A percentile compares a stretch with the other conserved stretches of the same genome.
phyloP scores from a whole-genome alignment of 208 protist species.

The Acanthamoeba healyi region DNA sequence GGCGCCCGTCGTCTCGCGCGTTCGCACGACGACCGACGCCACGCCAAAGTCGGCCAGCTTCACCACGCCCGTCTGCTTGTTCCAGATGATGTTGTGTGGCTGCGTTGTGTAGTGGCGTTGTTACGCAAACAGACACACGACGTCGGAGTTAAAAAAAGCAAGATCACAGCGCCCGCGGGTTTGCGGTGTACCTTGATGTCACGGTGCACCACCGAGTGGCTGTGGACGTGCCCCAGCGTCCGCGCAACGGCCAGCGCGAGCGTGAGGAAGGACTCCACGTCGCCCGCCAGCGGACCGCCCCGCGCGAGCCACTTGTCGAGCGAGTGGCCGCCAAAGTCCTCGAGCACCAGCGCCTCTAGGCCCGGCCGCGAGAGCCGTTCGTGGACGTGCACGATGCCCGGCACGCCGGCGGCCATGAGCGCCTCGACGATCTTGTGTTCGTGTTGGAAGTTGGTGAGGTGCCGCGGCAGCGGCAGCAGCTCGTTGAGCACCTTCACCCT shows the following conservation, averaged over 20 bases:
- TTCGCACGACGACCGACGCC: slow-evolving; percentile 3
- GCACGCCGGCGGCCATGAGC: slow-evolving; percentile 18
- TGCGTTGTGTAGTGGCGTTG: neutral
- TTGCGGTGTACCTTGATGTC: slow-evolving; percentile 44
- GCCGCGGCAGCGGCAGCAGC: slow-evolving; percentile 37
- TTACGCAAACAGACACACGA: neutral
- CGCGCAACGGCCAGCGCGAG: neutral
- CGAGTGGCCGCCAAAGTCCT: slow-evolving; percentile 47
- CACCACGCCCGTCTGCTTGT: neutral
- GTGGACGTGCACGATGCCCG: neutral
- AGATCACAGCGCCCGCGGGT: too few species aligned
- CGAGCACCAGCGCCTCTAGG: slow-evolving; percentile 42
- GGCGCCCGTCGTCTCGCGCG: neutral
- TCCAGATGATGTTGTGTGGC: slow-evolving; percentile 59
- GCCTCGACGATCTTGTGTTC: slow-evolving; percentile 32
- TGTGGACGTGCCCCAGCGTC: slow-evolving; percentile 31
- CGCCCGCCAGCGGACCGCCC: neutral
- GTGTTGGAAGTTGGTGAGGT: slow-evolving; percentile 61
- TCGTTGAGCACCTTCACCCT: slow-evolving; percentile 7
- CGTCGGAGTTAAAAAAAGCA: too few species aligned
- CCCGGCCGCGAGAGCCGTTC: slow-evolving; percentile 32
- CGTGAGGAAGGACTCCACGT: neutral
- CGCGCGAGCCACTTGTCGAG: slow-evolving; percentile 57
- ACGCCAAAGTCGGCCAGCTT: slow-evolving; percentile 56
- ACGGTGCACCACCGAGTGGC: slow-evolving; percentile 6